Percentiles rank a stretch among this genome's conserved stretches.
These are phyloP conservation scores for Rubus parviflorus DNA, from an alignment of 306 rosid species.

Conservation along the genomic window DNA sequence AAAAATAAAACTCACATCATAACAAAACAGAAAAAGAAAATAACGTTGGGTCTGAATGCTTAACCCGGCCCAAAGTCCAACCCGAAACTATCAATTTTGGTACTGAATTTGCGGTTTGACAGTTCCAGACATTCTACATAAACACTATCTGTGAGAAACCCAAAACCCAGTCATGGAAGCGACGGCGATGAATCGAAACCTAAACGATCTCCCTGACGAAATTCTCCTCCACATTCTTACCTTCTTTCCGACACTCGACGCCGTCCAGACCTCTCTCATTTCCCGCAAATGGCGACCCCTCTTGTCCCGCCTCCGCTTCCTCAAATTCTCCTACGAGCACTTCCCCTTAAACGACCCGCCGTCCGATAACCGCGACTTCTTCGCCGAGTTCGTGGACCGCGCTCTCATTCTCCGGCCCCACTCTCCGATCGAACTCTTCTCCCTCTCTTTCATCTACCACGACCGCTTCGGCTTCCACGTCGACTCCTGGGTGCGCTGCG, in stretches of 20 bases:
- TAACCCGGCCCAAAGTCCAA: neutral
- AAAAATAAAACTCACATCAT: no score
- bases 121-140: no score
- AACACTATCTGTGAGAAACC: neutral
- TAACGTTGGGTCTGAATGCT: neutral
- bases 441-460: conserved; percentile 18
- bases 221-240: conserved; percentile 17
- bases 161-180: neutral
- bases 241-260: conserved; percentile 6
- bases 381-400: conserved; percentile 6
- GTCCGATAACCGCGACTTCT: conserved; percentile 5
- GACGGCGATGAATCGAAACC: neutral
- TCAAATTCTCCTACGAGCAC: conserved; percentile 1
- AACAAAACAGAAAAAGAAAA: no score
- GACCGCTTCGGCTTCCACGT: conserved; percentile 13
- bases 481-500: conserved; percentile 8
- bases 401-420: neutral
- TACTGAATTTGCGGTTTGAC: no score
- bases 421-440: neutral
- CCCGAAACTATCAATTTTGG: neutral
- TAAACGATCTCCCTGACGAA: conserved; percentile 12
- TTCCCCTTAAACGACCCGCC: conserved; percentile 8
- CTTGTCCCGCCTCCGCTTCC: conserved; percentile 4
- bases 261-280: conserved; percentile 9
- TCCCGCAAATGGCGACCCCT: conserved; percentile 12